Conservation (phyloP, 148 eudicot species). For the Heliosperma pusillum region DNA sequence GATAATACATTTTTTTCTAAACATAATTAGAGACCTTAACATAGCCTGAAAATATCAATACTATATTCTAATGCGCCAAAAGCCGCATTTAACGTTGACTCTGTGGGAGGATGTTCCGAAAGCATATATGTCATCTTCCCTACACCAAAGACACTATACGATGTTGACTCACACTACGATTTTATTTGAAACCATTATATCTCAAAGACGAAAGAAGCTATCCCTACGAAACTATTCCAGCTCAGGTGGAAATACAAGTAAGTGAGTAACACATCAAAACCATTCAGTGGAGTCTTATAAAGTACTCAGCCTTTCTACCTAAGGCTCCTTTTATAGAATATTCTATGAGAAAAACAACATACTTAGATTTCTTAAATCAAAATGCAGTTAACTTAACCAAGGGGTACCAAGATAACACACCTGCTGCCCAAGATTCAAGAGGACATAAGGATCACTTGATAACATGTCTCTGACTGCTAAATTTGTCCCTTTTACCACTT, state of each 20-base stretch:
- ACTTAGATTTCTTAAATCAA: background rate
- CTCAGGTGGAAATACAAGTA: background rate
- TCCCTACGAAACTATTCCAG: background rate
- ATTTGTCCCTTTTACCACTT: slow-evolving; percentile 80
- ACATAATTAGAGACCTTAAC: background rate
- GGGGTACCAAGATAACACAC: slow-evolving; percentile 33
- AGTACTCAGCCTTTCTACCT: background rate
- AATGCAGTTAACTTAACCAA: background rate
- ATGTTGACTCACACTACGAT: background rate
- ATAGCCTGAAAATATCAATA: background rate
- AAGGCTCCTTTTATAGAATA: too few species aligned
- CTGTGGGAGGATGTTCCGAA: background rate
- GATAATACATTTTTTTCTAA: background rate
- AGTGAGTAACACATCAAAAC: background rate
- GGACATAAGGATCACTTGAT: slow-evolving; percentile 91
- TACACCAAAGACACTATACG: background rate
- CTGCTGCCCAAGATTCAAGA: slow-evolving; percentile 77
- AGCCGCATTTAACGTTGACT: background rate
- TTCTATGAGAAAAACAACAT: too few species aligned
- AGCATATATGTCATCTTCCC: background rate
- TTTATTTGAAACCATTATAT: background rate
- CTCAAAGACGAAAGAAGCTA: background rate
- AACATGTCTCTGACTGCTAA: slow-evolving; percentile 89
- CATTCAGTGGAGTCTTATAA: background rate
- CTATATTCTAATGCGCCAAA: background rate